Evolutionary conservation across 179 eudicot species (phyloP).

Genomic region (Silene vulgaris): DNA sequence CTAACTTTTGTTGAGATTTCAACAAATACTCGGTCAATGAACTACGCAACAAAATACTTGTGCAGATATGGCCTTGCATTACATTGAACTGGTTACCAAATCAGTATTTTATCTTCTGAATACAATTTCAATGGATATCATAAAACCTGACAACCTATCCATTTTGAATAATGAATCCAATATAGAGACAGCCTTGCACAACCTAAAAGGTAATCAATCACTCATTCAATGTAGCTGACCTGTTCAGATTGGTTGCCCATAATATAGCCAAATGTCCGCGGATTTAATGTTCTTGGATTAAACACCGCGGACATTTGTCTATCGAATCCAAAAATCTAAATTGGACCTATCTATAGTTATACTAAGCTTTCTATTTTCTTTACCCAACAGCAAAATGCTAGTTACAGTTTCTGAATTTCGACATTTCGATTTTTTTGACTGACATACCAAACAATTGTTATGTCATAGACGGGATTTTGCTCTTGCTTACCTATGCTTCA

Average conservation of each 20-base stretch:
- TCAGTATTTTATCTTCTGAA: not conserved
- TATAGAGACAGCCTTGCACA: not conserved
- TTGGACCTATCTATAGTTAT: not conserved
- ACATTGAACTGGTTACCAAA: not conserved
- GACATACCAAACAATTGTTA: not conserved
- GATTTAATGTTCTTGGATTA: too few species aligned
- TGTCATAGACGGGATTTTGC: too few species aligned
- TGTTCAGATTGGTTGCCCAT: not conserved
- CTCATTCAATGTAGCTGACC: not conserved
- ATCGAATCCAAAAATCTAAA: not conserved
- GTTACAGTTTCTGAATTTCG: not conserved
- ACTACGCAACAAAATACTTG: not conserved
- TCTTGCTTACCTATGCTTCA: too few species aligned
- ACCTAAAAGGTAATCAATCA: not conserved
- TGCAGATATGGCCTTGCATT: not conserved
- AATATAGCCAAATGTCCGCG: not conserved
- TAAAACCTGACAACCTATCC: not conserved
- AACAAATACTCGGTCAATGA: not conserved
- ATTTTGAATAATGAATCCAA: not conserved
- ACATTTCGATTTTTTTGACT: not conserved
- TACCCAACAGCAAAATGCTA: not conserved
- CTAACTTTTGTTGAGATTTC: too few species aligned
- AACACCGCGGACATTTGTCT: too few species aligned
- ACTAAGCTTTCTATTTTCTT: not conserved
- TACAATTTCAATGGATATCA: too few species aligned